phyloP scores from a whole-genome alignment of 345 rosid species.

The Linum tenue region DNA sequence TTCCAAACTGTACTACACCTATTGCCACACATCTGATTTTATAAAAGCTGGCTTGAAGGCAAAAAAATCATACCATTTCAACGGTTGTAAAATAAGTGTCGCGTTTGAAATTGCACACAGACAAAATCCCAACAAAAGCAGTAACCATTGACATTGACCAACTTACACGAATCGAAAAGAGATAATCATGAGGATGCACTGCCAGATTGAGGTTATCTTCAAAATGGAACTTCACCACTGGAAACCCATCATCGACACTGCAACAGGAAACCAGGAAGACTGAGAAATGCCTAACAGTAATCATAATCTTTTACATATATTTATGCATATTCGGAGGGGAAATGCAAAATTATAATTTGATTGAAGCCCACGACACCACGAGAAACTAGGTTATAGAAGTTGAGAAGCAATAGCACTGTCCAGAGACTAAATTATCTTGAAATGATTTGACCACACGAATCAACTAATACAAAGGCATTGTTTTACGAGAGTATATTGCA shows the following conservation, averaged over 20 bases:
- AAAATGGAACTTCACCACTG: constrained; percentile 54
- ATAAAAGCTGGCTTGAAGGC: neutral
- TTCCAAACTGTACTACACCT: neutral
- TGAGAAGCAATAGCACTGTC: too few relatives aligned
- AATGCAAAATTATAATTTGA: too few relatives aligned
- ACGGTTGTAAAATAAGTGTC: neutral
- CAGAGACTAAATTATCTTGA: too few relatives aligned
- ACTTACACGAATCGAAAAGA: constrained; percentile 60
- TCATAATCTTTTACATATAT: neutral
- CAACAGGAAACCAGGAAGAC: constrained; percentile 13
- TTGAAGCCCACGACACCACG: too few relatives aligned
- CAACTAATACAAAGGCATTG: neutral
- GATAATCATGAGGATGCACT: constrained; percentile 61
- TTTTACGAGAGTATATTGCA: neutral
- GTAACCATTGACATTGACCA: neutral
- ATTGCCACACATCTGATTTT: neutral
- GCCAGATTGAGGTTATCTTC: constrained; percentile 48
- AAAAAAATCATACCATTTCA: neutral
- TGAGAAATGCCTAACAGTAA: neutral
- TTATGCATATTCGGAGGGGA: neutral
- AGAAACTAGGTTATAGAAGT: too few relatives aligned
- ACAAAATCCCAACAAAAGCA: neutral
- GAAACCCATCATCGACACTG: constrained; percentile 67
- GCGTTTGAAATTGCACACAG: neutral
- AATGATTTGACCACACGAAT: too few relatives aligned